Percentiles rank a stretch among this genome's conserved stretches.
These are phyloP conservation scores for Pichia californica DNA, from an alignment of 805 yeast genomes.

Conservation along the genomic window DNA sequence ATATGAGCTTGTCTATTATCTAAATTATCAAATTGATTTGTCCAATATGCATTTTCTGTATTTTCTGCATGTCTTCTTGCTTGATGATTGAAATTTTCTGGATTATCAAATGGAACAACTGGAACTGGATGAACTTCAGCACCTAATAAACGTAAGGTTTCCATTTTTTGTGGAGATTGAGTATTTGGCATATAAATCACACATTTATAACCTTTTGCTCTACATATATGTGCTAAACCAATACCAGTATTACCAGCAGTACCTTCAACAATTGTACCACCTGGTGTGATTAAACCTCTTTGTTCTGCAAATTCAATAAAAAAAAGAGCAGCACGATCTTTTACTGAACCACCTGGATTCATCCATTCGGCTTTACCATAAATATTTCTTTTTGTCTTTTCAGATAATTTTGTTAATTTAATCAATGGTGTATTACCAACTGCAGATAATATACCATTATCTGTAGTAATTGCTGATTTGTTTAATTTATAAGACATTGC, in stretches of 20 bases:
- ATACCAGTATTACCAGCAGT: constrained; percentile 97
- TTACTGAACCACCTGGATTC: constrained; percentile 93
- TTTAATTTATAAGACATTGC: constrained; percentile 30
- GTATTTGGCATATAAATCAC: constrained; percentile 91
- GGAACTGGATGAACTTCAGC: constrained; percentile 90
- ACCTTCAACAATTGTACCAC: constrained; percentile 88
- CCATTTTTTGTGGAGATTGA: constrained; percentile 75
- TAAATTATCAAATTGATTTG: constrained; percentile 85
- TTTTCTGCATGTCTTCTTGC: constrained; percentile 79
- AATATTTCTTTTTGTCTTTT: constrained; percentile 60
- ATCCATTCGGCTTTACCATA: constrained; percentile 88
- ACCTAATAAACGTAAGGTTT: constrained; percentile 67
- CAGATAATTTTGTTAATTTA: constrained; percentile 49
- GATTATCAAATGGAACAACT: constrained; percentile 76
- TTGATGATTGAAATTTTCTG: constrained; percentile 81
- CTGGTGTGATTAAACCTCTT: constrained; percentile 57
- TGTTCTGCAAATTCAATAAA: constrained; percentile 73
- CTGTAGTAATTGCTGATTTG: constrained; percentile 59
- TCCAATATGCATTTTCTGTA: constrained; percentile 81
- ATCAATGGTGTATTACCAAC: constrained; percentile 92
- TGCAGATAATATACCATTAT: constrained; percentile 69
- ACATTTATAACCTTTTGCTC: constrained; percentile 79
- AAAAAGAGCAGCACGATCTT: constrained; percentile 83
- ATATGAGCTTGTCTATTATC: constrained; percentile 88
- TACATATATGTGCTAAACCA: constrained; percentile 77